phyloP scores from a whole-genome alignment of 306 rosid genomes.

The Sicyos edulis region DNA sequence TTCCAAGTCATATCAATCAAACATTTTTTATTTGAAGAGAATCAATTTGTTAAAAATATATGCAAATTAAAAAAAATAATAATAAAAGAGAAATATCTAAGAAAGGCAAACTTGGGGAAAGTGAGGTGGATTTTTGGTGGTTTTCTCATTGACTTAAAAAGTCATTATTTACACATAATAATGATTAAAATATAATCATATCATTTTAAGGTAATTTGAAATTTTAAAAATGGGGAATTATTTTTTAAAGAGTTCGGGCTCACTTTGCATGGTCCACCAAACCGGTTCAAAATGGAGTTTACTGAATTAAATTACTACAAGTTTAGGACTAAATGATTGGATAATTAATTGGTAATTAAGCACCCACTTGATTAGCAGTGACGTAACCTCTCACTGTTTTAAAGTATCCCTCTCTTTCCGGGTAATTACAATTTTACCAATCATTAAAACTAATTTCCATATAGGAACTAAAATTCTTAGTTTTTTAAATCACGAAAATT shows the following conservation, averaged over 20 bases:
- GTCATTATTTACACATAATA: not conserved
- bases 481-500: no score
- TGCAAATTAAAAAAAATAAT: not conserved
- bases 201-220: not conserved
- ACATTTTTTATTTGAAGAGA: no score
- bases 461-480: no score
- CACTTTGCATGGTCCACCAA: not conserved
- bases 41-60: not conserved
- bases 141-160: not conserved
- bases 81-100: not conserved
- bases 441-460: no score
- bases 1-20: no score
- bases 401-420: not conserved
- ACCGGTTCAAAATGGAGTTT: conserved; percentile 6
- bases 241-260: not conserved
- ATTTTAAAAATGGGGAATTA: not conserved
- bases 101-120: not conserved
- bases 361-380: not conserved
- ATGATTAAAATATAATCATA: not conserved
- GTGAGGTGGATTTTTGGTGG: not conserved
- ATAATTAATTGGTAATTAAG: conserved; percentile 11
- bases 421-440: not conserved
- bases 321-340: conserved; percentile 13
- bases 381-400: not conserved
- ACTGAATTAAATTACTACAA: not conserved